Base-by-base conservation (phyloP, 768 basidiomycete species). In the Porpolomopsis calyptriformis region DNA sequence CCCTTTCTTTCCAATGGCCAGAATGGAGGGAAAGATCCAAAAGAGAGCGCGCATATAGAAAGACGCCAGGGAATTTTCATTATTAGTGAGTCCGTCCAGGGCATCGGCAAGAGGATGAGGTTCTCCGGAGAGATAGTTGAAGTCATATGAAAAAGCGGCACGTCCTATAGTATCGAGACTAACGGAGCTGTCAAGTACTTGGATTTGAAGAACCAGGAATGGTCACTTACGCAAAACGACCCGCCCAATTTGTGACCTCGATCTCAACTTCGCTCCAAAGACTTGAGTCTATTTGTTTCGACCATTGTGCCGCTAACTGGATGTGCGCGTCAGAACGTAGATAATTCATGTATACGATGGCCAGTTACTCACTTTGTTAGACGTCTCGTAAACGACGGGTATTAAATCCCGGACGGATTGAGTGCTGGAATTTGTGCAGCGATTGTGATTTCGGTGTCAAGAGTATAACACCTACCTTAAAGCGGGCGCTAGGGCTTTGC, bases 1-100 rank as follows among this genome's bases (percentile, higher is more conserved):
- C 9, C 77, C 77, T 54, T 78, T 78, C 59, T 72, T 69, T 3
- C 79, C 77, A 10, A 78, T 66, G 22, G 67, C 66, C 11, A 78
- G 55, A 39, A 80, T 69, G 34, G 73, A 66, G 2, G 79, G 79
- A 22, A 74, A 69, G 12, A 77, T 57, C 76, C 75, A 78, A 46
- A 80, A 78, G 20, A 80, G 62, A 29, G 80, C 74, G 31, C 76
- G 72, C 68, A 79, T 78, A 52, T 79, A 78, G 55, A 80, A 79
- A 3, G 76, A 76, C 40, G 72, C 70, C n/a, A 54, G 53, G 29
- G 66, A 75, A 54, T 78, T 72, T 55, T 80, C 71, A 39, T 71
- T 73, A 55, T 78, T 79, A n/a, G 76, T 80, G 20, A 81, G 61
- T 22, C 71, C 70, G 52, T 81, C 76, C 36, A 81, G 59, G 6